phyloP scores from a whole-genome alignment of 2,329 filamentous ascomycete genomes.

The Apiospora koreana region DNA sequence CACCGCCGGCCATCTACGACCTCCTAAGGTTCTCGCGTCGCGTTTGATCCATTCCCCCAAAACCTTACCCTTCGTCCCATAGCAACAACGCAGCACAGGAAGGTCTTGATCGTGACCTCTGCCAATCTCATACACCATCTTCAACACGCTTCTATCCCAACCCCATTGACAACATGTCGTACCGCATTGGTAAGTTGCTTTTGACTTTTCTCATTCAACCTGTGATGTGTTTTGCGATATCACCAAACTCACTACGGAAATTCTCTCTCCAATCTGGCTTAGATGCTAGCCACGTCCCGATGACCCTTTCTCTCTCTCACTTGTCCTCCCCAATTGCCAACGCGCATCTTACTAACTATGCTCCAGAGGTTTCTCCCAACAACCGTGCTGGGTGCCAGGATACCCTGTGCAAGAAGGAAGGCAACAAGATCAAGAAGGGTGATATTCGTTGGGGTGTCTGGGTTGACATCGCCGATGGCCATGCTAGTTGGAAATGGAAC shows the following conservation, averaged over 20 bases:
- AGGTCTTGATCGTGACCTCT: slow-evolving; percentile 9
- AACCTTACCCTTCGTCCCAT: slow-evolving; percentile 8
- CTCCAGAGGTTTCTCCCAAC: slow-evolving; percentile 69
- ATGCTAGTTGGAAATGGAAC: slow-evolving; percentile 73
- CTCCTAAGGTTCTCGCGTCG: neutral
- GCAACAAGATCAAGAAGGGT: slow-evolving; percentile 74
- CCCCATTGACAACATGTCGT: neutral
- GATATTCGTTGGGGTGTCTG: slow-evolving; percentile 76
- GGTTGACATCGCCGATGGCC: slow-evolving; percentile 59
- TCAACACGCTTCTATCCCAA: neutral
- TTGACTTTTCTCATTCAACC: neutral
- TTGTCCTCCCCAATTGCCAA: neutral
- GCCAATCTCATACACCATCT: neutral
- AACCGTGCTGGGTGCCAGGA: slow-evolving; percentile 75
- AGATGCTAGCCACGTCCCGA: neutral
- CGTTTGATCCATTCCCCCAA: slow-evolving; percentile 4
- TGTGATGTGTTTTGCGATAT: neutral
- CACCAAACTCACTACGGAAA: neutral
- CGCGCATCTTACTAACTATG: neutral
- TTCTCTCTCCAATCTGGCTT: neutral
- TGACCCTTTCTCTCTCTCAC: neutral
- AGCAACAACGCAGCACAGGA: neutral
- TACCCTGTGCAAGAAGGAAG: slow-evolving; percentile 69
- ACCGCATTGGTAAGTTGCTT: neutral
- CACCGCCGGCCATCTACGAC: neutral